These are phyloP conservation scores for Alternaria sp. DNA, from an alignment of 2,329 filamentous ascomycete genomes.

Conservation along the genomic window DNA sequence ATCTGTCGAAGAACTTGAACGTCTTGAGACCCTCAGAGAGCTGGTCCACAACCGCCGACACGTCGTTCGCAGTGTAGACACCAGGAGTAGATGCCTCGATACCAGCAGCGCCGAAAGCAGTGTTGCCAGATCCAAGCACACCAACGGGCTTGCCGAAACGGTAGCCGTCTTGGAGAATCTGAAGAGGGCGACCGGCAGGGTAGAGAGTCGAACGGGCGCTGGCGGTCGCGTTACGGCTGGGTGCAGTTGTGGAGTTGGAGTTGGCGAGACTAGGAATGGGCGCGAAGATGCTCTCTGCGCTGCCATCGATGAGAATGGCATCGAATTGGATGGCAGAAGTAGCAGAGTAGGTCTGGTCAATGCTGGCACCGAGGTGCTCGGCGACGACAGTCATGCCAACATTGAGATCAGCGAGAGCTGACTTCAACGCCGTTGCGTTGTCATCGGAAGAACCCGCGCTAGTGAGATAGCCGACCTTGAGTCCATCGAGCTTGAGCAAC, in stretches of 20 bases:
- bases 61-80: slow-evolving; percentile 29
- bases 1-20: slow-evolving; percentile 72
- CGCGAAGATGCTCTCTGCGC: slow-evolving; percentile 63
- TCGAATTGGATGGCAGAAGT: slow-evolving; percentile 69
- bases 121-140: slow-evolving; percentile 58
- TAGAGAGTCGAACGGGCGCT: slow-evolving; percentile 60
- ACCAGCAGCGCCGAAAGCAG: slow-evolving; percentile 52
- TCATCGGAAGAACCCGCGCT: slow-evolving; percentile 53
- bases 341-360: slow-evolving; percentile 69
- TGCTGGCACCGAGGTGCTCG: slow-evolving; percentile 60
- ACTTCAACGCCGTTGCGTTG: slow-evolving; percentile 61
- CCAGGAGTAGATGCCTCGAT: slow-evolving; percentile 53
- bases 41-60: slow-evolving; percentile 23
- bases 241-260: slow-evolving; percentile 29
- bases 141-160: slow-evolving; percentile 74
- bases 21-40: slow-evolving; percentile 61
- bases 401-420: slow-evolving; percentile 57
- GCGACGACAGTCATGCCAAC: slow-evolving; percentile 67
- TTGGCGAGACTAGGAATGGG: slow-evolving; percentile 29
- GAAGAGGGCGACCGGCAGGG: slow-evolving; percentile 66
- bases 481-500: slow-evolving; percentile 65
- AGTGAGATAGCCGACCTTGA: slow-evolving; percentile 68
- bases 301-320: slow-evolving; percentile 66
- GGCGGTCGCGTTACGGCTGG: slow-evolving; percentile 25
- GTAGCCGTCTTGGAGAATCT: slow-evolving; percentile 69